Evolutionary conservation across 1,284 basidiomycete species (phyloP).

Genomic region (Sphaerobolus stellatus): DNA sequence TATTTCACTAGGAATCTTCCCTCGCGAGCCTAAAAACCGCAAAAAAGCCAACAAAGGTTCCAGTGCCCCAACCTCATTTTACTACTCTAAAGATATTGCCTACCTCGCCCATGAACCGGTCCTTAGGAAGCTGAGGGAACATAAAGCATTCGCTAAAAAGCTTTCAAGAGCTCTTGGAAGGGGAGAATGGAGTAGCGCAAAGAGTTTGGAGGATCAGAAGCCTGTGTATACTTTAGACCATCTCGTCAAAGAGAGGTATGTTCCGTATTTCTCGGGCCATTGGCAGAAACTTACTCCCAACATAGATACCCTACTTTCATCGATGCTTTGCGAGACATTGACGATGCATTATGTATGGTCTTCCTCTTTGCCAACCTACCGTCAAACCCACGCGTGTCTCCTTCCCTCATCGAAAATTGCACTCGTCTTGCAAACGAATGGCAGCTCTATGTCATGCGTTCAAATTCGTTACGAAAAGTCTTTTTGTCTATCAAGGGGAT

Average conservation of each 20-base stretch:
- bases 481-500: slow-evolving; percentile 99
- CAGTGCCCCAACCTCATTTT: slow-evolving; percentile 95
- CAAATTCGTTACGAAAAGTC: slow-evolving; percentile 81
- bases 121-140: slow-evolving; percentile 91
- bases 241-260: slow-evolving; percentile 93
- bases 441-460: slow-evolving; percentile 95
- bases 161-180: slow-evolving; percentile 90
- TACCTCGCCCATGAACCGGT: slow-evolving; percentile 98
- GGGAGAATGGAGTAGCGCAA: slow-evolving; percentile 93
- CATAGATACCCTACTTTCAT: slow-evolving; percentile 94
- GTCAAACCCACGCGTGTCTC: slow-evolving; percentile 76
- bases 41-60: slow-evolving; percentile 98
- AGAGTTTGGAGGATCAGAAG: slow-evolving; percentile 91
- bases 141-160: slow-evolving; percentile 99
- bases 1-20: slow-evolving; percentile 80
- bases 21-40: slow-evolving; percentile 88
- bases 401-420: slow-evolving; percentile 89
- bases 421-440: slow-evolving; percentile 86
- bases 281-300: slow-evolving; percentile 8
- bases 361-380: slow-evolving; percentile 92
- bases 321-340: slow-evolving; percentile 93
- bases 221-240: slow-evolving; percentile 91
- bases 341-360: slow-evolving; percentile 95
- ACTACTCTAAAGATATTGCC: slow-evolving; percentile 98
- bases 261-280: background rate